phyloP scores from a whole-genome alignment of 352 stramenopile species.

The Pythium insidiosum region DNA sequence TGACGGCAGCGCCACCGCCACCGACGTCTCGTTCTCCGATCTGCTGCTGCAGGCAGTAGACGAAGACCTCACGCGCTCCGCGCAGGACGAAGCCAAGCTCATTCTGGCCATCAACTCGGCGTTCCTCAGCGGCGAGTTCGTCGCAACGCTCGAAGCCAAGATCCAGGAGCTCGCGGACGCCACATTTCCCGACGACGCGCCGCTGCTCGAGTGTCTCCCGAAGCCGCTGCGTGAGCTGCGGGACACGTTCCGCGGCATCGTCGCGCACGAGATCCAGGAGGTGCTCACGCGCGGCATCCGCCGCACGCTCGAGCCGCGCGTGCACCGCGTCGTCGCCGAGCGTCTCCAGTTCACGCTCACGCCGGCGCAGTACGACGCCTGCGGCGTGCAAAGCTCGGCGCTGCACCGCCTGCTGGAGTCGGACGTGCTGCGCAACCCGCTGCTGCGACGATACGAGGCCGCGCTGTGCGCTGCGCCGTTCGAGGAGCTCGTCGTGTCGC shows the following conservation, averaged over 20 bases:
- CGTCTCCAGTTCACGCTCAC: conserved; percentile 62
- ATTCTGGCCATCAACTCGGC: conserved; percentile 87
- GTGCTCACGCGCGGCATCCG: conserved; percentile 39
- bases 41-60: conserved; percentile 74
- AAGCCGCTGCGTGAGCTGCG: conserved; percentile 64
- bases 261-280: conserved; percentile 62
- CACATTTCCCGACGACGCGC: conserved; percentile 40
- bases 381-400: conserved; percentile 48
- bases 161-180: conserved; percentile 39
- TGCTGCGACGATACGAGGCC: conserved; percentile 50
- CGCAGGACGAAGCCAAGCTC: conserved; percentile 67
- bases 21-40: conserved; percentile 68
- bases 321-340: conserved; percentile 38
- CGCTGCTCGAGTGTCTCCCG: conserved; percentile 65
- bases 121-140: conserved; percentile 72
- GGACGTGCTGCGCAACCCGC: conserved; percentile 59
- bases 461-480: conserved; percentile 52
- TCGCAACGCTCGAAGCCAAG: conserved; percentile 46
- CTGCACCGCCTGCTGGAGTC: conserved; percentile 55
- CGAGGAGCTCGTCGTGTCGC: conserved; percentile 53
- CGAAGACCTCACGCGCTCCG: conserved; percentile 49
- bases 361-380: conserved; percentile 52
- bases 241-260: conserved; percentile 62
- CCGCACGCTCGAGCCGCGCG: conserved; percentile 31
- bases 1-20: too few species aligned